phyloP scores from a whole-genome alignment of 805 yeast species.

The Candida caryicola region DNA sequence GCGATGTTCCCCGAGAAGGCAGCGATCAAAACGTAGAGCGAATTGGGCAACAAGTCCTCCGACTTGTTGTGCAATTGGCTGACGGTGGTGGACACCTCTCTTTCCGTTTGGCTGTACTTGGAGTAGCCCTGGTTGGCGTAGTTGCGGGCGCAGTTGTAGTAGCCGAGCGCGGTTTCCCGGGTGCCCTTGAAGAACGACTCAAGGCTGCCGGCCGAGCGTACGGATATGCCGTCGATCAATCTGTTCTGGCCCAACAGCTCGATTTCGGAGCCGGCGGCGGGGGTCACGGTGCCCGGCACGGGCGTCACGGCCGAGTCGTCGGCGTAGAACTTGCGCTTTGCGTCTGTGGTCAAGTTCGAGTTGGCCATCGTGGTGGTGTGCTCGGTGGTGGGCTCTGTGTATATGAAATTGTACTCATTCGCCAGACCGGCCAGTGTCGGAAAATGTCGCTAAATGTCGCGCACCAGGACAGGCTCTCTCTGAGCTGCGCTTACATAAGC shows the following conservation, averaged over 20 bases:
- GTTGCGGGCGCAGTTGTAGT: conserved; percentile 21
- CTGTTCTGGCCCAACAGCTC: conserved; percentile 46
- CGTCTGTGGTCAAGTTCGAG: conserved; percentile 10
- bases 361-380: background rate
- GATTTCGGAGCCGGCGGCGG: conserved; percentile 42
- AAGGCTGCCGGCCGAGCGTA: conserved; percentile 49
- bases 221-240: conserved; percentile 53
- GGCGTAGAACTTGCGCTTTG: conserved; percentile 46
- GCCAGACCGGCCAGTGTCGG: too few relatives aligned
- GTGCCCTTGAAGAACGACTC: conserved; percentile 47
- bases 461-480: too few relatives aligned
- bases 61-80: conserved; percentile 59
- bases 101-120: conserved; percentile 57
- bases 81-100: conserved; percentile 59
- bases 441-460: too few relatives aligned
- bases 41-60: conserved; percentile 72
- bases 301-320: conserved; percentile 47
- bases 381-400: background rate
- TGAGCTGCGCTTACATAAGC: background rate
- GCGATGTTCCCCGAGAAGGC: conserved; percentile 68
- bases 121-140: conserved; percentile 48
- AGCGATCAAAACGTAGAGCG: conserved; percentile 66
- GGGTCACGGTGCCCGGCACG: conserved; percentile 48
- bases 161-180: conserved; percentile 42
- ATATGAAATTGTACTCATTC: background rate